phyloP scores from a whole-genome alignment of 1,139 yeast genomes.

The Torulaspora pretoriensis region DNA sequence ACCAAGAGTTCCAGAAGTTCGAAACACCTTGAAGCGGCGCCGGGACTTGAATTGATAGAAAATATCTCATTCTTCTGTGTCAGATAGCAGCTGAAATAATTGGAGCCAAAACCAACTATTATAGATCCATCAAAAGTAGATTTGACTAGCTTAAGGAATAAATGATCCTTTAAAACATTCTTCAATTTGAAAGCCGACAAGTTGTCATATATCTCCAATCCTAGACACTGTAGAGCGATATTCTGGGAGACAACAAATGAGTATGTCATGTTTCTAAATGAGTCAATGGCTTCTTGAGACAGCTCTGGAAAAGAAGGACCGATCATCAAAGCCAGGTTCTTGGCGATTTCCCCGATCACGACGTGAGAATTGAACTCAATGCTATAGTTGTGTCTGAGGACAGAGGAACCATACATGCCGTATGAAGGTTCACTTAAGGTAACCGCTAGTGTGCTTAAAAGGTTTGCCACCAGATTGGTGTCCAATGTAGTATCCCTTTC shows the following conservation, averaged over 20 bases:
- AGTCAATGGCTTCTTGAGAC: conserved; percentile 19
- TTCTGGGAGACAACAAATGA: conserved; percentile 29
- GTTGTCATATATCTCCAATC: conserved; percentile 28
- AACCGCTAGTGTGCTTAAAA: conserved; percentile 45
- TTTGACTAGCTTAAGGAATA: conserved; percentile 22
- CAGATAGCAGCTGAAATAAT: conserved; percentile 19
- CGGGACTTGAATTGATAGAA: conserved; percentile 38
- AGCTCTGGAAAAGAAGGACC: conserved; percentile 47
- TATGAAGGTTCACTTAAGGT: conserved; percentile 52
- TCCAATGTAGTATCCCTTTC: conserved; percentile 53
- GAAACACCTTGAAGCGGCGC: conserved; percentile 35
- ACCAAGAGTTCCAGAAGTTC: conserved; percentile 41
- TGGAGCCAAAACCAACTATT: conserved; percentile 22
- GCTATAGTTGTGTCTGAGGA: conserved; percentile 47
- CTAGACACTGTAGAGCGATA: conserved; percentile 22
- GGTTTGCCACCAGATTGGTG: conserved; percentile 40
- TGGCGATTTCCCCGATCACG: conserved; percentile 42
- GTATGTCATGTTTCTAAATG: conserved; percentile 28
- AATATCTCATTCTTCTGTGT: conserved; percentile 38
- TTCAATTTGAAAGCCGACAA: conserved; percentile 32
- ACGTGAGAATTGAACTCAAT: conserved; percentile 41
- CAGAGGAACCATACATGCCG: conserved; percentile 45
- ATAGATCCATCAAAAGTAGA: conserved; percentile 28
- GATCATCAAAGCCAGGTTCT: conserved; percentile 43
- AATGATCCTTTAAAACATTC: conserved; percentile 29